A percentile compares a stretch with the other conserved stretches of the same genome.
phyloP scores from a whole-genome alignment of 768 basidiomycete genomes.

The Clavaria fumosa region DNA sequence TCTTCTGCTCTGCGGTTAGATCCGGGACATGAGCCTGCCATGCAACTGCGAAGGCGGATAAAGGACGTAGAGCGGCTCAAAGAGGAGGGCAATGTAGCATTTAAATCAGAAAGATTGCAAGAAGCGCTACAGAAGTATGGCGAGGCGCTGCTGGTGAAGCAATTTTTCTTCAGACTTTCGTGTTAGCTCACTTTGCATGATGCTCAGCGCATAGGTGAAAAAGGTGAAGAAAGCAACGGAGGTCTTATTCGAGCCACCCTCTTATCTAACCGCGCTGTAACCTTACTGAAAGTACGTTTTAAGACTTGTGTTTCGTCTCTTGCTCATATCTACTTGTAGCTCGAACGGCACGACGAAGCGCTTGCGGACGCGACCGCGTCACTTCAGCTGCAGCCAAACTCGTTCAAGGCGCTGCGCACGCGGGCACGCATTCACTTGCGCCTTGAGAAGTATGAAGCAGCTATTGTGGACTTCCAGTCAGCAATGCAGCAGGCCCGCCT shows the following conservation, averaged over 20 bases:
- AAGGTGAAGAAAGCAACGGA: slow-evolving; percentile 59
- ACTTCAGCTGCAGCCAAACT: slow-evolving; percentile 40
- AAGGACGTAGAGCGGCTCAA: slow-evolving; percentile 72
- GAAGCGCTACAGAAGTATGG: slow-evolving; percentile 58
- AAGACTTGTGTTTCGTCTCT: slow-evolving; percentile 4
- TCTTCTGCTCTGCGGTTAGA: slow-evolving; percentile 61
- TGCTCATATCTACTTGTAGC: slow-evolving; percentile 22
- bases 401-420: slow-evolving; percentile 79
- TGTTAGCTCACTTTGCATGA: background rate
- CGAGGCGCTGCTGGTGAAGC: slow-evolving; percentile 50
- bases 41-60: slow-evolving; percentile 58
- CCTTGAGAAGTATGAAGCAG: slow-evolving; percentile 57
- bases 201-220: slow-evolving; percentile 46
- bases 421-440: slow-evolving; percentile 66
- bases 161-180: background rate
- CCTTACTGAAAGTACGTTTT: slow-evolving; percentile 47
- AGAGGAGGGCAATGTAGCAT: slow-evolving; percentile 70
- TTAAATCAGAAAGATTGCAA: slow-evolving; percentile 42
- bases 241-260: slow-evolving; percentile 71
- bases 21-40: slow-evolving; percentile 59
- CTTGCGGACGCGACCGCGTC: slow-evolving; percentile 57
- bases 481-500: slow-evolving; percentile 57
- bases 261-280: slow-evolving; percentile 73
- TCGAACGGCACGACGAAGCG: slow-evolving; percentile 51
- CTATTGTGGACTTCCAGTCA: slow-evolving; percentile 63